These are phyloP conservation scores for Daedaleopsis sinensis DNA, from an alignment of 768 basidiomycete species.

Conservation along the genomic window DNA sequence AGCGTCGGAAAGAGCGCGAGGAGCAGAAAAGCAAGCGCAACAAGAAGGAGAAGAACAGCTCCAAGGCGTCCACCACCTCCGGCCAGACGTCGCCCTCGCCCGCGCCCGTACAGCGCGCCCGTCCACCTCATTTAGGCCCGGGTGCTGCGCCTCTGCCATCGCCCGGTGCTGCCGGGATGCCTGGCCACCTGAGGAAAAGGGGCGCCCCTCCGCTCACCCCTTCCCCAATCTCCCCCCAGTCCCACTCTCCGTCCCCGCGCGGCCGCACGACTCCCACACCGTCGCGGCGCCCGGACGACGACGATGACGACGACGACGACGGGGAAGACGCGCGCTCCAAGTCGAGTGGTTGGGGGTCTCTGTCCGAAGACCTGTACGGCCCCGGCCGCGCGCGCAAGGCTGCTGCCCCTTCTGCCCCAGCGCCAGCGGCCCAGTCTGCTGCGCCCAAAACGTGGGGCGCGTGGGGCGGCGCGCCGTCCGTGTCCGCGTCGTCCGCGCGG, in stretches of 20 bases:
- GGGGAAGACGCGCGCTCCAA: conserved; percentile 4
- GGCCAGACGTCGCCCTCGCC: too few species aligned
- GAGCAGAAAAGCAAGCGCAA: not conserved
- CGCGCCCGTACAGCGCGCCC: too few species aligned
- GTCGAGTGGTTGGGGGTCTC: conserved; percentile 4
- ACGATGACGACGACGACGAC: too few species aligned
- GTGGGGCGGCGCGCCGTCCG: conserved; percentile 13
- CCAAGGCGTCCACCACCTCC: too few species aligned
- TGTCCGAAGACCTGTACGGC: conserved; percentile 10
- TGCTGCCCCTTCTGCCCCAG: not conserved
- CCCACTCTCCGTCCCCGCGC: not conserved
- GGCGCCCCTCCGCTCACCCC: conserved; percentile 3
- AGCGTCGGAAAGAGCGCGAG: conserved; percentile 21
- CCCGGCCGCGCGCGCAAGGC: not conserved
- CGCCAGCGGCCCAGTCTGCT: not conserved
- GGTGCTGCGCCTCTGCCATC: not conserved
- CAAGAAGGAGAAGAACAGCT: conserved; percentile 4
- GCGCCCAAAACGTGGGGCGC: not conserved
- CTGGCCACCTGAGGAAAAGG: conserved; percentile 7
- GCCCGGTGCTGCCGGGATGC: not conserved
- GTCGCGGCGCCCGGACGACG: not conserved
- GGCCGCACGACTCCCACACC: conserved; percentile 1
- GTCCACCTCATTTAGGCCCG: conserved; percentile 8
- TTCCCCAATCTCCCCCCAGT: not conserved
- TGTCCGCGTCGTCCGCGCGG: conserved; percentile 9